Conservation (phyloP, 2,329 filamentous ascomycete genomes). For the Fusarium kyushuense region DNA sequence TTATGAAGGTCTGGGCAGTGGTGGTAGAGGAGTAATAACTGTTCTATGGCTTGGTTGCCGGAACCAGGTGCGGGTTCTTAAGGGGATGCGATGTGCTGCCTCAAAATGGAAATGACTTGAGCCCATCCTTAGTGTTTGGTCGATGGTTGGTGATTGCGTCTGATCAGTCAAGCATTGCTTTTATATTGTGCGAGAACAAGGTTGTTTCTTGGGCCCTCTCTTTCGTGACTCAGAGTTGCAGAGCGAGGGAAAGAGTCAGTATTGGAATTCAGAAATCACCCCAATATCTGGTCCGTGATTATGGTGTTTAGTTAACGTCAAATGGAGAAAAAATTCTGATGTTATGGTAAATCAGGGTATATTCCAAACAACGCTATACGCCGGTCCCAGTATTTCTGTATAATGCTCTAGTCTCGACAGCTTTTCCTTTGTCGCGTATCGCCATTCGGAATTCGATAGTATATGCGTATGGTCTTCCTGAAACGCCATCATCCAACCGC, state of each 20-base stretch:
- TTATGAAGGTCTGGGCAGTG: too few species aligned
- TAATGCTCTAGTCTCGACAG: background rate
- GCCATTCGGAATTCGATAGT: background rate
- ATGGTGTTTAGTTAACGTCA: background rate
- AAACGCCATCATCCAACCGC: background rate
- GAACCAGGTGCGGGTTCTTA: too few species aligned
- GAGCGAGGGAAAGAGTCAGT: background rate
- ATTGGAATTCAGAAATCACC: background rate
- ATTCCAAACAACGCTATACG: conserved; percentile 8
- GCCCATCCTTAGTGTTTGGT: background rate
- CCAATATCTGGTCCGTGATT: background rate
- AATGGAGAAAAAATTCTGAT: background rate
- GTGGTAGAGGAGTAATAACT: too few species aligned
- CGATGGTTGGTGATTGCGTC: background rate
- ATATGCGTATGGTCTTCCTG: background rate
- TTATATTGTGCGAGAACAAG: background rate
- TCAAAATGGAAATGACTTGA: background rate
- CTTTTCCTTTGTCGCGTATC: background rate
- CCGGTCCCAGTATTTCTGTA: background rate
- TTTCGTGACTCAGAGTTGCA: background rate
- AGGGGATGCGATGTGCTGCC: too few species aligned
- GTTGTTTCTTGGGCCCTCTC: background rate
- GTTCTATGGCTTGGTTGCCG: too few species aligned
- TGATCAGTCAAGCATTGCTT: background rate
- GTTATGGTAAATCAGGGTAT: conserved; percentile 3